phyloP scores from a whole-genome alignment of 345 rosid genomes.

The Adansonia digitata region DNA sequence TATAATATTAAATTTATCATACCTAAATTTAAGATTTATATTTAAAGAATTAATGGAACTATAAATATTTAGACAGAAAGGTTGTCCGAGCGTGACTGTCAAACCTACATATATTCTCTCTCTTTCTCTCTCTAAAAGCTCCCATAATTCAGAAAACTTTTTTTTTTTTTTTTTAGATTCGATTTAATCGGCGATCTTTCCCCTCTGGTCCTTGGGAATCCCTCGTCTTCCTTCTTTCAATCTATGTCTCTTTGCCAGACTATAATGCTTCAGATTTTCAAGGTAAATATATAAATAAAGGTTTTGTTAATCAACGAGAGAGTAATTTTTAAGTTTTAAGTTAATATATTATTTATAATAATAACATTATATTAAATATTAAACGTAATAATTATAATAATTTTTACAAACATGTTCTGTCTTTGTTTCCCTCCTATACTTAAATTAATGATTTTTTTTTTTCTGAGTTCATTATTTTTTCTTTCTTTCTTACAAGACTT shows the following conservation, averaged over 20 bases:
- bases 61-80: conserved; percentile 28
- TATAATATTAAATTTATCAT: too few relatives aligned
- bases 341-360: background rate
- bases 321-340: too few relatives aligned
- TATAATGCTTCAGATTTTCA: conserved; percentile 45
- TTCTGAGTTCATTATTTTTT: background rate
- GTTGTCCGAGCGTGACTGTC: conserved; percentile 58
- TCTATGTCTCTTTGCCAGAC: conserved; percentile 23
- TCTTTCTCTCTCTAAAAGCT: conserved; percentile 11
- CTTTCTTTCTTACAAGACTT: background rate
- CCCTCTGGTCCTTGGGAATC: conserved; percentile 26
- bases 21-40: too few relatives aligned
- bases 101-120: conserved; percentile 58
- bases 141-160: conserved; percentile 13
- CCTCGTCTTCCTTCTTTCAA: conserved; percentile 27
- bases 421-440: background rate
- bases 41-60: background rate
- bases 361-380: too few relatives aligned
- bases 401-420: too few relatives aligned
- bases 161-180: conserved; percentile 26
- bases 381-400: too few relatives aligned
- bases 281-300: conserved; percentile 27
- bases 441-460: background rate
- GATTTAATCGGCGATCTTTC: conserved; percentile 36
- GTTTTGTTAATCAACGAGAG: background rate